Evolutionary conservation across 176 grass and related monocot species (phyloP), one percentile per base, ranked within the genome.

Genomic region (Chloris gayana): DNA sequence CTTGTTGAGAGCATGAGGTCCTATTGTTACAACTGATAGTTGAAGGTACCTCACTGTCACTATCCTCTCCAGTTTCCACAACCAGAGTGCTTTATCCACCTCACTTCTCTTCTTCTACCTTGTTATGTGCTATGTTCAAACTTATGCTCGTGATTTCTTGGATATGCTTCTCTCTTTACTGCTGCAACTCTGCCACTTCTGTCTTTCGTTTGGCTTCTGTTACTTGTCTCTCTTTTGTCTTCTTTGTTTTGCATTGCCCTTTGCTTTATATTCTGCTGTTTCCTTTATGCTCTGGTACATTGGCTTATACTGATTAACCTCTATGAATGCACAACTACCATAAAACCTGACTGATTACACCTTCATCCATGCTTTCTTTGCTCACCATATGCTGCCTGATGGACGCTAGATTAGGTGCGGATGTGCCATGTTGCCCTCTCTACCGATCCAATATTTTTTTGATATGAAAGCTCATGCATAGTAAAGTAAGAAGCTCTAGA

Each of bases 251-350:
- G 10, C 33, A 17, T 14, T 2, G 7, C 7, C 39, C 33, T 75
- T 75, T 38, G 1, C 3, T 59, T 59, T 18, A 29, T 56, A 7
- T 11, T 74, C 32, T 25, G 21, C 49, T 7, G n/a, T n/a, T n/a
- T n/a, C n/a, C n/a, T n/a, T n/a, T n/a, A n/a, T n/a, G n/a, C n/a
- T n/a, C n/a, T n/a, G n/a, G n/a, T 35, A 58, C 32, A 37, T 74
- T 1, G 44, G 27, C 34, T 76, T 27, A 44, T 76, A 42, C 56
- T 63, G 38, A 45, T 76, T 75, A 41, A 41, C 34, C 72, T 60
- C 8, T 26, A 13, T 29, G 14, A n/a, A 18, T 44, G 34, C 17
- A n/a, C 1, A 42, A 61, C 24, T 61, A 17, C 14, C 15, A 42
- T 17, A 10, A 58, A 11, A 41, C 22, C 14, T 41, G 21, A 75